Base-by-base conservation (phyloP, 2,329 filamentous ascomycete genomes). In the Pseudocercospora vitis region DNA sequence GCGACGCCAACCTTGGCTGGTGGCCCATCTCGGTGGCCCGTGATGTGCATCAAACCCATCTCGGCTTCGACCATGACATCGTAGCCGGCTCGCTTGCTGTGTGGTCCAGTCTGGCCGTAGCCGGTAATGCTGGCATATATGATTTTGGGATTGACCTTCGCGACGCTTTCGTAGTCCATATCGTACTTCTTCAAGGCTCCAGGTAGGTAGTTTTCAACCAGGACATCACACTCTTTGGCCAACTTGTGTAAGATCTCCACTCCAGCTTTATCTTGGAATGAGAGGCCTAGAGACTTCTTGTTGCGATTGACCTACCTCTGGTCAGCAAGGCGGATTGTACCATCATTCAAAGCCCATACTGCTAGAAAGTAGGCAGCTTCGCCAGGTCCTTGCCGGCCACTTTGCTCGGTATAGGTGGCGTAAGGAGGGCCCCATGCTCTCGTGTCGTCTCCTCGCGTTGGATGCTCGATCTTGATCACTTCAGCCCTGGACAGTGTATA, bases 11-110 rank as follows among this genome's bases (percentile, higher is more conserved):
- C 94, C 74, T 99, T 99, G 32, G 96, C 94, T 0, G 94, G 94
- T 1, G 91, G 87, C 0, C 92, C 91, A 65, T 95, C 88, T 52
- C 91, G 81, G 57, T 82, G 82, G 26, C 94, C 94, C 0, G 94
- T 99, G 64, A 99, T 97, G 74, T 99, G 94, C 94, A 99, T 99
- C 52, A 99, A 76, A 0, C 94, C 94, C 74, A 99, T 91, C 70
- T 97, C 94, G 8, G 94, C 94, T 76, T 99, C 94, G 8, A 99
- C 92, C 92, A 99, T 99, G 63, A 99, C 94, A 73, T 99, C 94
- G 78, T 99, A 99, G 3, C 94, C 94, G 3, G 94, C 91, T 11
- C 94, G 82, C 59, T 85, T 82, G 4, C 86, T 84, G 72, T 95
- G 96, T 0, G 94, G 94, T 0, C 94, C 94, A 1, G 89, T 96